Evolutionary conservation across 768 basidiomycete genomes (phyloP), one percentile per base, ranked within the genome.

Genomic region (Jaapia argillacea): DNA sequence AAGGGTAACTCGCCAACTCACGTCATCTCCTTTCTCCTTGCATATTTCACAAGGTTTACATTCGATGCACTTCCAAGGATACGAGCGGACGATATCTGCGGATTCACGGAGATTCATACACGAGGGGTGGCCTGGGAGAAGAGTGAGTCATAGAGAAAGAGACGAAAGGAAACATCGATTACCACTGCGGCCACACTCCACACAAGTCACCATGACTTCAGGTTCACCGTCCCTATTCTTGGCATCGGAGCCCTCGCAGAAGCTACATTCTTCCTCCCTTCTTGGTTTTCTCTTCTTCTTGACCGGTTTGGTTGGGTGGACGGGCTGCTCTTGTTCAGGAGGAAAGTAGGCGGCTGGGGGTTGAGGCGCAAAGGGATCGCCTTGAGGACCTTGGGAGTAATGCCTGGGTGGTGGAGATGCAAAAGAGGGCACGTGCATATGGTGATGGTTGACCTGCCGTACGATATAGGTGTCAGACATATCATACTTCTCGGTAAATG

Each of bases 41-140:
- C 93, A 97, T 44, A 89, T 67, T 64, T 92, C 88, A 59, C 93
- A 98, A 45, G 69, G 80, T 68, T 94, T 96, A 68, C 93, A 96
- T 51, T 92, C 88, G 26, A 79, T 73, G 57, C 93, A 98, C 47
- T 75, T 75, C 93, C 93, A 97, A 13, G 72, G 66, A 58, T 93
- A 93, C 22, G 71, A 69, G 45, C 71, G 69, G 41, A 92, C 67
- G n/a, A 71, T 67, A 31, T 78, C 71, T 14, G 70, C 71, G 40
- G 85, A 69, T 41, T 70, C 66, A 36, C 66, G 62, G 24, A 81
- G 70, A 50, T 81, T 63, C 68, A 94, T 71, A 58, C 93, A 98
- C 37, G 77, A 81, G n/a, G 84, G 83, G 61, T 98, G 93, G 23
- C 84, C 90, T 89, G 46, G 20, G 45, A 27, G 23, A 48, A 36